Evolutionary conservation across 108 stramenopile genomes (phyloP).

Genomic region (Hondaea fermentalgiana): DNA sequence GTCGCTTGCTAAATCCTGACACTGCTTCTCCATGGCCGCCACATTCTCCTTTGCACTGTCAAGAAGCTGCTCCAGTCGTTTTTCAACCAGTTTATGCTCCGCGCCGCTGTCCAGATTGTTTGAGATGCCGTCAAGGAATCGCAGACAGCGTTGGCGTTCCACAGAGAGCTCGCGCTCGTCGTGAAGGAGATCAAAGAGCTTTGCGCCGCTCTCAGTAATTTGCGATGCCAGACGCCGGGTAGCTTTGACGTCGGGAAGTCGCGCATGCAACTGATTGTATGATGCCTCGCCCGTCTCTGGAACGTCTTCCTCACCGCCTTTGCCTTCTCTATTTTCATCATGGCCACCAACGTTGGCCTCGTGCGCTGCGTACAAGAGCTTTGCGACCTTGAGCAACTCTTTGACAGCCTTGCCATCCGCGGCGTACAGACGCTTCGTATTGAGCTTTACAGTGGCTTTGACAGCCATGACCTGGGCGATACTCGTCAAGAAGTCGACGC

Average conservation of each 20-base stretch:
- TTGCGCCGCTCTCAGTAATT: slow-evolving; percentile 47
- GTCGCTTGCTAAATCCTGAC: slow-evolving; percentile 46
- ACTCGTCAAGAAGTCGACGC: slow-evolving; percentile 59
- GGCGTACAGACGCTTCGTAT: slow-evolving; percentile 62
- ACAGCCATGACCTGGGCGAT: slow-evolving; percentile 30
- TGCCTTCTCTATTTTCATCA: background rate
- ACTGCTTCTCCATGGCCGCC: slow-evolving; percentile 24
- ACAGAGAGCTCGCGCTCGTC: slow-evolving; percentile 37
- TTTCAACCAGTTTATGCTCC: slow-evolving; percentile 25
- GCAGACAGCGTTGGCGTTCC: slow-evolving; percentile 38
- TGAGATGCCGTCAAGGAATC: slow-evolving; percentile 44
- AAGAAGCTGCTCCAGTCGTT: background rate
- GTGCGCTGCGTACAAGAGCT: slow-evolving; percentile 48
- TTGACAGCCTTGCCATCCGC: slow-evolving; percentile 67
- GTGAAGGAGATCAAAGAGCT: slow-evolving; percentile 48
- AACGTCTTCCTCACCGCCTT: background rate
- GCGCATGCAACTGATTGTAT: background rate
- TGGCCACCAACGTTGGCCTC: slow-evolving; percentile 17
- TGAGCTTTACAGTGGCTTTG: slow-evolving; percentile 51
- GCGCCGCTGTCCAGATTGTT: slow-evolving; percentile 16
- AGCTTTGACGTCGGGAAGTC: background rate
- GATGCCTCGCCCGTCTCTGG: slow-evolving; percentile 4
- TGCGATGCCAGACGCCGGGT: slow-evolving; percentile 40
- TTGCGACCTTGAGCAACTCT: slow-evolving; percentile 61
- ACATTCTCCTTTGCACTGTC: background rate